These are phyloP conservation scores for Cladophialophora bantiana DNA, from an alignment of 2,329 filamentous ascomycete genomes.

Conservation along the genomic window DNA sequence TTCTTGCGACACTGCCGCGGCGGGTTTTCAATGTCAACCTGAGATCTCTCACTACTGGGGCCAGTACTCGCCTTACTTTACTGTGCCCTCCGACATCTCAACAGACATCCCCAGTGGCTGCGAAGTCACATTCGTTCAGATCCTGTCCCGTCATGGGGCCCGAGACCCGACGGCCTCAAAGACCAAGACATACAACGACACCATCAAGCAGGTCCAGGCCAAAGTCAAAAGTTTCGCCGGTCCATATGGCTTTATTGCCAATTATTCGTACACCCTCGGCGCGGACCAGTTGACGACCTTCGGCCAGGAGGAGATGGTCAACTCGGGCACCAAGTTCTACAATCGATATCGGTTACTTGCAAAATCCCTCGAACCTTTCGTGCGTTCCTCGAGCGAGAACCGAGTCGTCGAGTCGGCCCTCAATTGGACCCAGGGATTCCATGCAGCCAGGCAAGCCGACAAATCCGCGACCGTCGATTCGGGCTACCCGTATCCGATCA, in stretches of 20 bases:
- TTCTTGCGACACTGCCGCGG: constrained; percentile 6
- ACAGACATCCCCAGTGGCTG: constrained; percentile 1
- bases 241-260: constrained; percentile 12
- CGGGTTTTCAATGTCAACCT: constrained; percentile 17
- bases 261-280: constrained; percentile 18
- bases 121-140: constrained; percentile 15
- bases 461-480: constrained; percentile 10
- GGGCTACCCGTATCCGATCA: constrained; percentile 4
- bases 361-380: constrained; percentile 7
- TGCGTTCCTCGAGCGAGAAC: constrained; percentile 19
- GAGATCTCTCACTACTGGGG: constrained; percentile 18
- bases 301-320: constrained; percentile 17
- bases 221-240: constrained; percentile 8
- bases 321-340: constrained; percentile 18
- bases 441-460: constrained; percentile 3
- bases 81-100: constrained; percentile 17
- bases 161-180: constrained; percentile 20
- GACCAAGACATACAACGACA: constrained; percentile 16
- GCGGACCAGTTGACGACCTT: constrained; percentile 20
- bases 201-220: constrained; percentile 12
- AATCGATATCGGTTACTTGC: constrained; percentile 8
- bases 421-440: constrained; percentile 19
- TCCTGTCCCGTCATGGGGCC: constrained; percentile 17
- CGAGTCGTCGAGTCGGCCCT: constrained; percentile 17
- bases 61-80: constrained; percentile 19